Percentiles rank a stretch among this genome's conserved stretches.
Conservation (phyloP, 805 yeast genomes). For the Huiozyma sinensis region DNA sequence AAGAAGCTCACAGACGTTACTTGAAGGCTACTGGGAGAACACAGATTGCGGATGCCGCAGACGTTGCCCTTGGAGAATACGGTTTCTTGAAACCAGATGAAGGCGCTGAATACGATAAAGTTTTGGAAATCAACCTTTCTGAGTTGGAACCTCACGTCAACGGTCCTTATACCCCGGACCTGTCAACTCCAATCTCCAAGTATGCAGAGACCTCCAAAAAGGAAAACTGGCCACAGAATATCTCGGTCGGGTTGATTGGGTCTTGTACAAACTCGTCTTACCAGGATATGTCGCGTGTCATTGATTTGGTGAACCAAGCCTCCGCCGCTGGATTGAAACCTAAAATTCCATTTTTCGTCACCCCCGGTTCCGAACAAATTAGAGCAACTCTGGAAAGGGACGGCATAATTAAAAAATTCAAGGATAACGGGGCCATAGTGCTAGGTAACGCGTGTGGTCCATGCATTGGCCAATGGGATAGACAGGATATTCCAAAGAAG, state of each 20-base stretch:
- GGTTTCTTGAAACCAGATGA: constrained; percentile 72
- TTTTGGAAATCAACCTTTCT: constrained; percentile 79
- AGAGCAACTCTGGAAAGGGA: constrained; percentile 96
- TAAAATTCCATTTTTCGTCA: constrained; percentile 82
- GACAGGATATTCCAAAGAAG: constrained; percentile 61
- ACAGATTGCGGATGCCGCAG: constrained; percentile 74
- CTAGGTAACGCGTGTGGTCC: constrained; percentile 99
- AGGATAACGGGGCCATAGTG: constrained; percentile 81
- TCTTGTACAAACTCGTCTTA: constrained; percentile 98
- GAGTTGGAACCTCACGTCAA: constrained; percentile 89
- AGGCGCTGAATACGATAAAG: constrained; percentile 84
- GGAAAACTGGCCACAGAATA: constrained; percentile 77
- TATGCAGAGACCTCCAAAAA: constrained; percentile 60
- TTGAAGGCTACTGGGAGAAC: constrained; percentile 75
- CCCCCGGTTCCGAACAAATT: constrained; percentile 97
- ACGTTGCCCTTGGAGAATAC: constrained; percentile 41
- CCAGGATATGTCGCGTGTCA: constrained; percentile 97
- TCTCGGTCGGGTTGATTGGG: constrained; percentile 91
- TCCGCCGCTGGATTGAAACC: constrained; percentile 78
- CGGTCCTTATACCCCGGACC: constrained; percentile 98
- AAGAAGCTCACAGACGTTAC: constrained; percentile 67
- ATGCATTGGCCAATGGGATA: constrained; percentile 99
- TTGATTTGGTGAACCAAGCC: constrained; percentile 82
- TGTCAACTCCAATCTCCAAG: constrained; percentile 83
- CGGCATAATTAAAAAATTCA: constrained; percentile 73